Evolutionary conservation across 176 grass and related monocot genomes (phyloP).

Genomic region (Bonia amplexicaulis): DNA sequence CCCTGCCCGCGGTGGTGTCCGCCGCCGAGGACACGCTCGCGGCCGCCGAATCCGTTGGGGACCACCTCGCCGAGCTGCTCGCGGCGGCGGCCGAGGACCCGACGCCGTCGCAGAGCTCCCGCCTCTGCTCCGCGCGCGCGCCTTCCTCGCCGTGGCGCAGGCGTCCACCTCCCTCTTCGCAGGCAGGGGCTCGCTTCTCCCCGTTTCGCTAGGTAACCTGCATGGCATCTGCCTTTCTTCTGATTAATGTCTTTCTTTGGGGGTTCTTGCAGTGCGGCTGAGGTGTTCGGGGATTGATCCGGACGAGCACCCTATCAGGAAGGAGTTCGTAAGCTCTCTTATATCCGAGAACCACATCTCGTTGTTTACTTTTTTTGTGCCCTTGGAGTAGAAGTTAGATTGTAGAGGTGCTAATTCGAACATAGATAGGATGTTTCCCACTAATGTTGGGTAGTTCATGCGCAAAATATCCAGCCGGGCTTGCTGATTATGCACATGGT

Average conservation of each 20-base stretch:
- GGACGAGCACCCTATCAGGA: no score
- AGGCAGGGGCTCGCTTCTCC: conserved; percentile 14
- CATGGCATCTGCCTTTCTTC: background rate
- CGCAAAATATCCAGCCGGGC: no score
- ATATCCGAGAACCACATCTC: no score
- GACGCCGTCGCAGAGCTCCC: conserved; percentile 67
- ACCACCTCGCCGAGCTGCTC: conserved; percentile 58
- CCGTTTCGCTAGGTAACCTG: background rate
- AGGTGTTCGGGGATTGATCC: no score
- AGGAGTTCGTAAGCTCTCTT: no score
- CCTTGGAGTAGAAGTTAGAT: no score
- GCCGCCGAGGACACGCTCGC: conserved; percentile 12
- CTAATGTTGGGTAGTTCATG: no score
- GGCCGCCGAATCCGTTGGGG: conserved; percentile 43
- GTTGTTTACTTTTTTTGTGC: no score
- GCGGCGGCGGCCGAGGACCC: conserved; percentile 42
- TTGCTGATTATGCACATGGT: no score
- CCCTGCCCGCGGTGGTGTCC: conserved; percentile 40
- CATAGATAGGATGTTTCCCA: no score
- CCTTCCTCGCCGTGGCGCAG: conserved; percentile 64
- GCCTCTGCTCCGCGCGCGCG: conserved; percentile 43
- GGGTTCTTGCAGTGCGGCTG: no score
- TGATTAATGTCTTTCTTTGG: background rate
- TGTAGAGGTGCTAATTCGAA: no score
- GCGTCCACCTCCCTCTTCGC: conserved; percentile 59